These are phyloP conservation scores for Saccharomycopsis sp. DNA, from an alignment of 805 yeast species.

Conservation along the genomic window DNA sequence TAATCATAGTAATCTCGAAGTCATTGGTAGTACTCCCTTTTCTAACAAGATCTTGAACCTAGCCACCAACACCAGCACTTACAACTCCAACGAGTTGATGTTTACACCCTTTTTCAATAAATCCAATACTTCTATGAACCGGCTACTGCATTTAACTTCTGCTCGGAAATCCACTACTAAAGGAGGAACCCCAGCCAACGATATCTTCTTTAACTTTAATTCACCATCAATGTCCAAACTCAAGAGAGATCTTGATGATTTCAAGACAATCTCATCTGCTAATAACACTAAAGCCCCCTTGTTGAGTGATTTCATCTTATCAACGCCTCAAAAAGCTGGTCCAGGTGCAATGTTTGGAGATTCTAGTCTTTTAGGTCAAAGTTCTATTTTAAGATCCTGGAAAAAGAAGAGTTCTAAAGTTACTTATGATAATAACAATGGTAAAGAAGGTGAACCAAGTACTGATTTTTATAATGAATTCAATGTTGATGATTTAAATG, in stretches of 20 bases:
- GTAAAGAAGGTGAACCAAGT: not conserved
- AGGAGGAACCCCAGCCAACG: not conserved
- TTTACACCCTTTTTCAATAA: slow-evolving; percentile 6
- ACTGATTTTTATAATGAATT: not conserved
- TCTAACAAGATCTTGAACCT: not conserved
- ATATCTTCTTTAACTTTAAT: not conserved
- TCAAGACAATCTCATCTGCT: too few relatives aligned
- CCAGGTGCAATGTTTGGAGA: not conserved
- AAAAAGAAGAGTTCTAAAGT: not conserved
- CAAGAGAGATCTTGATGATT: too few relatives aligned
- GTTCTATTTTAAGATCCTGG: slow-evolving; percentile 1
- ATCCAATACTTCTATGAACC: slow-evolving; percentile 2
- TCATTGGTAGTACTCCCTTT: slow-evolving; percentile 1
- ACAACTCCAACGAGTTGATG: slow-evolving; percentile 3
- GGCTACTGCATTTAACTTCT: not conserved
- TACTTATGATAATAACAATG: too few relatives aligned
- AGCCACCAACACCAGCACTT: not conserved
- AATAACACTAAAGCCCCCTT: too few relatives aligned
- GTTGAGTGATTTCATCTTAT: slow-evolving; percentile 7
- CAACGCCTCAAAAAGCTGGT: slow-evolving; percentile 13
- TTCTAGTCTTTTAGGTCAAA: not conserved
- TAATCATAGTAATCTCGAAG: not conserved
- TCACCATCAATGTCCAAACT: too few relatives aligned
- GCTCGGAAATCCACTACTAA: not conserved
- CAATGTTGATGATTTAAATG: slow-evolving; percentile 4